Evolutionary conservation across 1,139 yeast species (phyloP).

Genomic region (Yamadazyma dendronema): DNA sequence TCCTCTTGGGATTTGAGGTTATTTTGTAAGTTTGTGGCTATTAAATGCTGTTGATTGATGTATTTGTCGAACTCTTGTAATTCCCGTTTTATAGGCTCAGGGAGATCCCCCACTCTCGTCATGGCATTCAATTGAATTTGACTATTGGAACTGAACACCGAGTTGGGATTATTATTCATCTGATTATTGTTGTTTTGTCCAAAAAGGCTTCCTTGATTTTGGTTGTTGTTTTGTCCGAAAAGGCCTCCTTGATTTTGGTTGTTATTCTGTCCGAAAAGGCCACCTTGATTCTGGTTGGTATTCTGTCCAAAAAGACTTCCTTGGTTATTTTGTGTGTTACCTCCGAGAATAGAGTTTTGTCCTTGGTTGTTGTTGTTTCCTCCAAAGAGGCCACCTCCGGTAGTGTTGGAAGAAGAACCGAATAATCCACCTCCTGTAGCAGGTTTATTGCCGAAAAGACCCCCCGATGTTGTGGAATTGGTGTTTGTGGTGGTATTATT

Average conservation of each 20-base stretch:
- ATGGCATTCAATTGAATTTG: conserved; percentile 64
- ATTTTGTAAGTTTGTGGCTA: conserved; percentile 73
- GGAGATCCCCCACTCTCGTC: conserved; percentile 85
- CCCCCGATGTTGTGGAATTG: conserved; percentile 31
- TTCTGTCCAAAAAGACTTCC: conserved; percentile 7
- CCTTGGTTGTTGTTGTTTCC: no score
- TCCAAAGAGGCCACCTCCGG: no score
- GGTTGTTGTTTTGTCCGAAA: conserved; percentile 10
- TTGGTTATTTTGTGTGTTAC: no score
- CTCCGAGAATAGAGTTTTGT: no score
- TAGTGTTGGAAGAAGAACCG: no score
- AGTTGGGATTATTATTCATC: conserved; percentile 34
- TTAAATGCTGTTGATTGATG: conserved; percentile 78
- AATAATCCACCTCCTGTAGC: conserved; percentile 14
- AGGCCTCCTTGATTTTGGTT: conserved; percentile 6
- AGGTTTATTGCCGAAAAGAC: conserved; percentile 35
- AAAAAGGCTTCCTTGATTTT: conserved; percentile 7
- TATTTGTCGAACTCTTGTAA: conserved; percentile 81
- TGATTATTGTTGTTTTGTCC: conserved; percentile 1
- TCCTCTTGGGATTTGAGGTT: conserved; percentile 65
- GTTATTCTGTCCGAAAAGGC: conserved; percentile 8
- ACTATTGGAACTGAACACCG: conserved; percentile 13
- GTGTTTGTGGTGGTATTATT: conserved; percentile 5
- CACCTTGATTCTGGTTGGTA: conserved; percentile 1
- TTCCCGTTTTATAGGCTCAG: conserved; percentile 68